These are phyloP conservation scores for Rhododendron henanense DNA, from an alignment of 148 eudicot genomes.

Conservation along the genomic window DNA sequence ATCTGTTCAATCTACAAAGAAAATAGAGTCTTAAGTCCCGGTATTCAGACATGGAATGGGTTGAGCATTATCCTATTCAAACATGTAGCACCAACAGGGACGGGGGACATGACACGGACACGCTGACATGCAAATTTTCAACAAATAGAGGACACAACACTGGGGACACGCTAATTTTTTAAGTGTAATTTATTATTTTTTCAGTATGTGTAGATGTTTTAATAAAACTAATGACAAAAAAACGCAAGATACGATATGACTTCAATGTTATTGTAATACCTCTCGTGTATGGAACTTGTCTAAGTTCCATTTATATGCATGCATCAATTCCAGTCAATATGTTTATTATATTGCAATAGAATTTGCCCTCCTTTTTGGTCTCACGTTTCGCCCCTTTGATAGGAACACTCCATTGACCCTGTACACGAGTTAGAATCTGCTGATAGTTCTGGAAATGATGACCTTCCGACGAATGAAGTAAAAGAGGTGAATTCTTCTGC, in stretches of 20 bases:
- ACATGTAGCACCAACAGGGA: background rate
- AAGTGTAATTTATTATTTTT: background rate
- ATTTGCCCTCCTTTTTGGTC: background rate
- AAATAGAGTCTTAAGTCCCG: background rate
- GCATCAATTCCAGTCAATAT: background rate
- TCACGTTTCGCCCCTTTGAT: constrained; percentile 13
- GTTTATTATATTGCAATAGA: background rate
- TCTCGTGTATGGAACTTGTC: background rate
- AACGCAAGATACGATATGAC: no score
- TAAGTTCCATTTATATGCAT: background rate
- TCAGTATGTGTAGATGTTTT: background rate
- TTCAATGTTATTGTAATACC: background rate
- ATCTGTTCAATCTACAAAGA: background rate
- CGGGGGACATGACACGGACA: background rate
- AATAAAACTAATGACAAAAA: no score
- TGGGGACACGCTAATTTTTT: background rate
- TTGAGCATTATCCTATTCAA: background rate
- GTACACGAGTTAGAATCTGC: constrained; percentile 29
- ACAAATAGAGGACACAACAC: background rate
- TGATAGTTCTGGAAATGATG: constrained; percentile 36
- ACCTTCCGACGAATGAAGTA: constrained; percentile 27
- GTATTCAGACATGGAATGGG: background rate
- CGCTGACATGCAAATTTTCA: background rate
- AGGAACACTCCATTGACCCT: constrained; percentile 43
- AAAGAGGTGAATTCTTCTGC: constrained; percentile 33